Evolutionary conservation across 2,329 filamentous ascomycete species (phyloP), one percentile per base, ranked within the genome.

Genomic region (Colletotrichum endophyticum): DNA sequence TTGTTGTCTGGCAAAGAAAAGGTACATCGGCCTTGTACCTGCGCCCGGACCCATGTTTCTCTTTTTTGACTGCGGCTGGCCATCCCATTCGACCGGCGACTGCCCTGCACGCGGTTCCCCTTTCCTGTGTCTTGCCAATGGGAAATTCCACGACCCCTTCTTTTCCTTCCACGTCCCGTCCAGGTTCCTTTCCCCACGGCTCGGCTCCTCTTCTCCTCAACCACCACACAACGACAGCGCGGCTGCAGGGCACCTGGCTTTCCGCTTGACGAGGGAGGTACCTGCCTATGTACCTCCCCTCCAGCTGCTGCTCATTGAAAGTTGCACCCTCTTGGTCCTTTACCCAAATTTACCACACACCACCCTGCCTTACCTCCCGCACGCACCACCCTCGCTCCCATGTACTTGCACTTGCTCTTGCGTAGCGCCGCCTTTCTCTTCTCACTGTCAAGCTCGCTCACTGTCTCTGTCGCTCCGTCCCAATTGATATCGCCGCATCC

Each of bases 111-210:
- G 36, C 49, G 61, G 72, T 67, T 61, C 61, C 68, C 73, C 69
- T 68, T 75, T 75, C 56, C 57, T 66, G n/a, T 72, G 30, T 56
- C 59, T 72, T 64, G 63, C 56, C 30, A 6, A 73, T 75, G 44
- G 63, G 63, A 63, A 76, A 76, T 73, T 73, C 70, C 63, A 76
- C 70, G 64, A 76, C 73, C 73, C 73, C 73, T 76, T 76, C 73
- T 73, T 73, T 75, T 73, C 39, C 70, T 73, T 73, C 73, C 28
- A 62, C 28, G 27, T 30, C 30, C 16, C 27, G 25, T 30, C 27
- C 27, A 62, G 59, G 57, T n/a, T 61, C 27, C 39, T 73, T 76
- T 73, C 73, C 70, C 73, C 73, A 76, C 73, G 70, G 32, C 73
- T 76, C 73, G 73, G 73, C 73, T 76, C 70, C 73, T 69, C 53